Base-by-base conservation (phyloP, 2,329 filamentous ascomycete genomes). In the Neoascochyta sp. region DNA sequence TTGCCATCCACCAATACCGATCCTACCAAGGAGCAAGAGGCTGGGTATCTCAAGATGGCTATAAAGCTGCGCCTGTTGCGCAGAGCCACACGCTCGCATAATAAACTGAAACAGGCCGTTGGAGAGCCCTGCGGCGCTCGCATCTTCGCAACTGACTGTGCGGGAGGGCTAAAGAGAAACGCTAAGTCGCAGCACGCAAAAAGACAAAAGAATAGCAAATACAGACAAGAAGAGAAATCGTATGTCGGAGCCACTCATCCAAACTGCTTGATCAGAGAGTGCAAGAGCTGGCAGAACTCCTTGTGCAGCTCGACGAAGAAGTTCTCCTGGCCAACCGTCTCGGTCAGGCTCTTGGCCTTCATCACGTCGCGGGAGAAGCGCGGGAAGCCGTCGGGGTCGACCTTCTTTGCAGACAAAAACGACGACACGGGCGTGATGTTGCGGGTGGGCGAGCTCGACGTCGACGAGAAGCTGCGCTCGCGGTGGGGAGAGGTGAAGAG, bases 291-390 rank as follows among this genome's bases (percentile, higher is more conserved):
- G 43, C 55, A 60, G 51, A 78, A 78, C 31, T 71, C 62, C 17
- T 67, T 68, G 50, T 78, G 75, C 7, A 78, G 54, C 41, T 76
- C 70, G 8, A 75, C 69, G 44, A 78, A 78, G 43, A 78, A 73
- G 54, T 71, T 69, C 35, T 75, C 73, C 33, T 75, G 71, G 20
- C 74, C 75, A 5, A 76, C 71, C 27, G 78, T 76, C 48, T 78
- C 75, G 9, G 70, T 68, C n/a, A 78, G 57, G 32, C 71, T 74
- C 39, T 75, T 69, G 13, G 74, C 72, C 26, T 70, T 69, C 45
- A 73, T 70, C 32, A 60, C 47, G 17, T 74, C 71, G 26, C 71
- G 71, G 4, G 65, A 66, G 7, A 72, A 63, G 24, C 74, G 67
- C 21, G 70, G 67, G 35, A 72, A 72, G 5, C 75, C 74, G 44